Evolutionary conservation across 305 asterid species (phyloP), one percentile per base, ranked within the genome.

Genomic region (Coffea humblotiana): DNA sequence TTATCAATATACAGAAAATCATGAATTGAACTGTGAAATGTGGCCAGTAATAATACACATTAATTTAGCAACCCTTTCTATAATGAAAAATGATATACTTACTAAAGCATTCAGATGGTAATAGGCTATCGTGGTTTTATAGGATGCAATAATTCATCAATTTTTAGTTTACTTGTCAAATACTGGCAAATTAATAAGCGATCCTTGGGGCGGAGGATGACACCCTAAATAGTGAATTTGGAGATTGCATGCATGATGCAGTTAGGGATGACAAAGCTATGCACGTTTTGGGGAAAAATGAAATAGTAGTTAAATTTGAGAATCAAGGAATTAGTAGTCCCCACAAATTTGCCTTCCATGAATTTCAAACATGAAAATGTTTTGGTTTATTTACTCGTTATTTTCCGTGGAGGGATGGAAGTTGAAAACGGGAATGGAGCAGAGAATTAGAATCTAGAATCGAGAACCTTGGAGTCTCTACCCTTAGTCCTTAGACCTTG

Each of bases 111-210:
- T 2, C 40, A 58, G 2, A 35, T 12, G 19, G 10, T 9, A 7
- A 47, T 47, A 6, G 7, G 43, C 15, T 75, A n/a, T 11, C 15
- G 10, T 4, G 15, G n/a, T 27, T 60, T 21, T 37, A 58, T 40
- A 16, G 18, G 6, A 75, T n/a, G 58, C 78, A 60, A 75, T 75
- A 75, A 75, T 75, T 75, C 78, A 61, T 23, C 52, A 1, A 16
- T 37, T 68, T 35, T 16, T 40, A 18, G 29, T 64, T 18, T 68
- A 5, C 10, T 37, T 1, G 27, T 37, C 72, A 68, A 16, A 68
- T 37, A 40, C 25, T 37, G 1, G 12, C 32, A 14, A 64, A 63
- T n/a, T 61, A 23, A 3, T 14, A 32, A 4, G 43, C 4, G 45
- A 14, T 15, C 37, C 12, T 3, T 32, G 32, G 14, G 2, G 35